Base-by-base conservation (phyloP, 306 rosid genomes). In the Chamaecrista fasciculata region DNA sequence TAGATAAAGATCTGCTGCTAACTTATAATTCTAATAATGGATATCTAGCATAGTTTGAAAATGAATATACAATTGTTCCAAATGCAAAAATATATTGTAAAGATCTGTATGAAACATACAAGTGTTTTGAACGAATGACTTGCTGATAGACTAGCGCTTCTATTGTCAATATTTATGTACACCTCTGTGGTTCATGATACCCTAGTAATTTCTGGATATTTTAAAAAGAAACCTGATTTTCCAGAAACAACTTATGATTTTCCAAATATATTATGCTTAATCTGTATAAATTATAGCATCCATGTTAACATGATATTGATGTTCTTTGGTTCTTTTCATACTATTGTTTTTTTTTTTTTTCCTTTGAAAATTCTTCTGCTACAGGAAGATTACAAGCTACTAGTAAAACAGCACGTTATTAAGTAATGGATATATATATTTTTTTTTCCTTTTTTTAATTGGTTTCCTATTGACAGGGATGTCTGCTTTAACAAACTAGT, bases 401-500 rank as follows among this genome's bases (percentile, higher is more conserved):
- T 70, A 31, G 16, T 20, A 44, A 57, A 44, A 26, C 67, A 57
- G n/a, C 57, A 43, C 19, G 34, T 42, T 40, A 25, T 66, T 64
- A 52, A 16, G 49, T 60, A 76, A 36, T 47, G 26, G 39, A 44
- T n/a, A n/a, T n/a, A n/a, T n/a, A n/a, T n/a, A n/a, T n/a, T n/a
- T n/a, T n/a, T 25, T 56, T 68, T 21, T 16, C 66, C 19, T 42
- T 59, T 80, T 69, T 6, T 14, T 55, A 14, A 0, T 59, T 59
- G 9, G 26, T 19, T 59, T 59, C 10, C n/a, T 8, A 57, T 31
- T 75, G 70, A 52, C 28, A 90, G 96, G 86, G 96, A 90, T 80
- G 78, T 90, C 73, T 84, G 91, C 77, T 90, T 87, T 71, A 90
- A 90, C 75, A 79, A 76, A 58, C 74, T 90, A 53, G 77, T 67